Conservation (phyloP, 1,139 yeast species). For the Geotrichum fermentans region DNA sequence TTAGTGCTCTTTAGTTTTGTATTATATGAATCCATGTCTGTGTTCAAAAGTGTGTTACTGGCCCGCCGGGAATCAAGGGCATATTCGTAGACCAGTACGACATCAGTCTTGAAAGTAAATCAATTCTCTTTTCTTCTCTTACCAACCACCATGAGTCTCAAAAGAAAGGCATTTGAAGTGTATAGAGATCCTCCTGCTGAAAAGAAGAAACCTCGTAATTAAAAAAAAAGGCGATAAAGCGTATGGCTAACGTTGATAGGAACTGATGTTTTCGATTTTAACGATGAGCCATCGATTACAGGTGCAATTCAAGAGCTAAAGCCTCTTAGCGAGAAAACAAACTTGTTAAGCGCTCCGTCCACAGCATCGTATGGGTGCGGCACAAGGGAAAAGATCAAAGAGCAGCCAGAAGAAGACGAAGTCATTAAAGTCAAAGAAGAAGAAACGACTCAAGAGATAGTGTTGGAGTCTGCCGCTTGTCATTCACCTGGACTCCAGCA, state of each 20-base stretch:
- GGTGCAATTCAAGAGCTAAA: slow-evolving; percentile 2
- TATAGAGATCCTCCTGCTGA: neutral
- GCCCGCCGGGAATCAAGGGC: too few species aligned
- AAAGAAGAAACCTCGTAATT: slow-evolving; percentile 4
- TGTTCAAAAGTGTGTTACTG: too few species aligned
- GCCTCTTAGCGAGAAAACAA: slow-evolving; percentile 8
- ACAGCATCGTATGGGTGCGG: too few species aligned
- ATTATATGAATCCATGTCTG: too few species aligned
- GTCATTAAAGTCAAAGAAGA: neutral
- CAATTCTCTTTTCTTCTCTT: neutral
- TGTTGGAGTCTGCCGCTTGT: neutral
- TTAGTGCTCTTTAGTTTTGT: neutral
- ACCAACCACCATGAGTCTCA: neutral
- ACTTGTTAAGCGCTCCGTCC: neutral
- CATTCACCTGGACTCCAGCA: neutral
- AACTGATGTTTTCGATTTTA: slow-evolving; percentile 4
- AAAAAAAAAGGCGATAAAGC: too few species aligned
- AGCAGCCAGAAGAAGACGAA: neutral
- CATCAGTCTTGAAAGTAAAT: too few species aligned
- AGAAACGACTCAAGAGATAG: neutral
- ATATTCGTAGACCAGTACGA: neutral
- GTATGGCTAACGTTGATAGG: slow-evolving; percentile 5
- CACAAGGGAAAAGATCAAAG: neutral
- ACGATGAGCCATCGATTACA: slow-evolving; percentile 7
- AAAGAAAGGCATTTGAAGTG: neutral